Conservation (phyloP, 1,139 yeast species). For the Lodderomyces pseudojiufengensis region DNA sequence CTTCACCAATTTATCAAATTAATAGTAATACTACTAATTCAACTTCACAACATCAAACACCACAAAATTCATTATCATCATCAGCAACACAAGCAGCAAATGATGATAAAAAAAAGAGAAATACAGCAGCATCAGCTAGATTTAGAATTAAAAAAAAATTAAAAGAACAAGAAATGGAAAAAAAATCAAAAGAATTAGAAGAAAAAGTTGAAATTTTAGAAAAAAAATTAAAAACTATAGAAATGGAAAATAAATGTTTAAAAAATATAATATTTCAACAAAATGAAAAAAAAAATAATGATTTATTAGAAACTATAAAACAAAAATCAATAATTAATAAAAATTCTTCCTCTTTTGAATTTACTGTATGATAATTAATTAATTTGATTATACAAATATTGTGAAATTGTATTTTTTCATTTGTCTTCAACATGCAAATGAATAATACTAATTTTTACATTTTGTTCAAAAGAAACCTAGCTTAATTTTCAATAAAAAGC, state of each 20-base stretch:
- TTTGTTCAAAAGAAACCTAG: no score
- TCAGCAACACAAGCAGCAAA: slow-evolving; percentile 12
- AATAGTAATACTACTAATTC: neutral
- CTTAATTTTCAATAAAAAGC: no score
- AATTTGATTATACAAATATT: no score
- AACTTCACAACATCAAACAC: neutral
- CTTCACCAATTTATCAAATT: neutral
- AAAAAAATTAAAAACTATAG: slow-evolving; percentile 46
- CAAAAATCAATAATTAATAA: slow-evolving; percentile 35
- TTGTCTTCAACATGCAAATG: neutral
- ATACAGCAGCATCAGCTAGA: slow-evolving; percentile 62
- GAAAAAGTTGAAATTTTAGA: slow-evolving; percentile 38
- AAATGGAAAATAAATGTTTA: slow-evolving; percentile 78
- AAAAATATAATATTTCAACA: slow-evolving; percentile 48
- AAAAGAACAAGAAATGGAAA: slow-evolving; percentile 58
- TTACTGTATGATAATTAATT: slow-evolving; percentile 22
- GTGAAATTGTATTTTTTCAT: neutral
- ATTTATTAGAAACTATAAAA: slow-evolving; percentile 40
- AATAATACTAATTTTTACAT: neutral
- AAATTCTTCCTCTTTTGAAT: slow-evolving; percentile 27
- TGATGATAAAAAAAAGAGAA: slow-evolving; percentile 50
- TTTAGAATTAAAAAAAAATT: slow-evolving; percentile 59
- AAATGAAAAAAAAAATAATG: slow-evolving; percentile 41
- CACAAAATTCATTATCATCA: neutral
- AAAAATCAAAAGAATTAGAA: slow-evolving; percentile 42